Percentiles rank a stretch among this genome's conserved stretches.
Evolutionary conservation across 2,329 filamentous ascomycete species (phyloP).

Genomic region (Trichoderma sp.): DNA sequence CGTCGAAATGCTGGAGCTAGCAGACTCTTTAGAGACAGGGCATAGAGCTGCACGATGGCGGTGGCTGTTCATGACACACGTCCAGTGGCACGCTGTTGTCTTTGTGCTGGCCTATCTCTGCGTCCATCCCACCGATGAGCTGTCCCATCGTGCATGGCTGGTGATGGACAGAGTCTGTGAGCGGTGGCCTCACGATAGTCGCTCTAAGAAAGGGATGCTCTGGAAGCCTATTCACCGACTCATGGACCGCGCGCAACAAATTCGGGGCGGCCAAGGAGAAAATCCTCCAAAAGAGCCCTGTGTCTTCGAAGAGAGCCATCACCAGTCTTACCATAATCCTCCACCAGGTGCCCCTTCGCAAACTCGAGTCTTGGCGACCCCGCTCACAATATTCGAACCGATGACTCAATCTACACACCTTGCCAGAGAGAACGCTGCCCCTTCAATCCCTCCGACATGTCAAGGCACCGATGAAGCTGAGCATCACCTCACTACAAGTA

Average conservation of each 20-base stretch:
- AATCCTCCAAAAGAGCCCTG: neutral
- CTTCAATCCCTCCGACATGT: neutral
- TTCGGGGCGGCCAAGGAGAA: neutral
- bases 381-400: neutral
- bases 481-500: neutral
- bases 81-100: slow-evolving; percentile 64
- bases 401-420: neutral
- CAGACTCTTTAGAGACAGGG: slow-evolving; percentile 51
- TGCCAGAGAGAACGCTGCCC: neutral
- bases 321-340: neutral
- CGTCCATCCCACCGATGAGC: neutral
- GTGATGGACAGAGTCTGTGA: neutral
- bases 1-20: slow-evolving; percentile 62
- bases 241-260: neutral
- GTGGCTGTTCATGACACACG: slow-evolving; percentile 63
- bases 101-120: slow-evolving; percentile 61
- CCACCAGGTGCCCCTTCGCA: neutral
- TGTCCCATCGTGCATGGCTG: neutral
- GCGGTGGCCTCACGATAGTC: neutral
- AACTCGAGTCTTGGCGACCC: neutral
- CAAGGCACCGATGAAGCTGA: neutral
- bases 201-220: neutral
- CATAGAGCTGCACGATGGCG: slow-evolving; percentile 59
- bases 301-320: neutral
- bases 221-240: neutral